Evolutionary conservation across 345 rosid genomes (phyloP).

Genomic region (Lumnitzera littorea): DNA sequence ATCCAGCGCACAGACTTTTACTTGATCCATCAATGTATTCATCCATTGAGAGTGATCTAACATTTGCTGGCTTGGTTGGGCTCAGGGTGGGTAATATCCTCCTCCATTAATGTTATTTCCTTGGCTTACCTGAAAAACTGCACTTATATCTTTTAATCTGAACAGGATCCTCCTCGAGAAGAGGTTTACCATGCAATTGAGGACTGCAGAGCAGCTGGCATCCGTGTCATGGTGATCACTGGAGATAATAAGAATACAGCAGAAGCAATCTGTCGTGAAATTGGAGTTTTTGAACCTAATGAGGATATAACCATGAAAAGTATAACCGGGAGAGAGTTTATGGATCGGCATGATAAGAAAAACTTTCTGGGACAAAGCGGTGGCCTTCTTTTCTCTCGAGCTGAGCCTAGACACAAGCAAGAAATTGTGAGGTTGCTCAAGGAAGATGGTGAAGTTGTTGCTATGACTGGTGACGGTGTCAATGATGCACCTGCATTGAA

Average conservation of each 20-base stretch:
- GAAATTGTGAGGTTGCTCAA: slow-evolving; percentile 46
- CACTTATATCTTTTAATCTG: not conserved
- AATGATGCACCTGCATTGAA: slow-evolving; percentile 69
- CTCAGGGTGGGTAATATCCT: slow-evolving; percentile 38
- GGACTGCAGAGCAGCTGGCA: slow-evolving; percentile 67
- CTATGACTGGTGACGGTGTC: slow-evolving; percentile 67
- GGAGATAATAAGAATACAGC: slow-evolving; percentile 71
- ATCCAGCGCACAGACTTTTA: slow-evolving; percentile 55
- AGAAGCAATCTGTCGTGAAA: slow-evolving; percentile 63
- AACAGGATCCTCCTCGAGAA: slow-evolving; percentile 65
- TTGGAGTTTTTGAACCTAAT: slow-evolving; percentile 44
- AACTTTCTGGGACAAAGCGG: slow-evolving; percentile 28
- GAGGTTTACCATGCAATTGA: slow-evolving; percentile 61
- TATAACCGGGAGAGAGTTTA: slow-evolving; percentile 34
- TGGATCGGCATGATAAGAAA: slow-evolving; percentile 28
- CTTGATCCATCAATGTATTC: slow-evolving; percentile 47
- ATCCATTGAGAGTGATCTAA: slow-evolving; percentile 48
- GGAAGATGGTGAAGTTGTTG: slow-evolving; percentile 61
- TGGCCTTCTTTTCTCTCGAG: slow-evolving; percentile 43
- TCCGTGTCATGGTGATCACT: slow-evolving; percentile 64
- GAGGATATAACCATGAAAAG: slow-evolving; percentile 32
- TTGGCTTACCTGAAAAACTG: not conserved
- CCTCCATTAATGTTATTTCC: too few relatives aligned
- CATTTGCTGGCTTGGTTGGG: slow-evolving; percentile 59
- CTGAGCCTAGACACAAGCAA: slow-evolving; percentile 48